These are phyloP conservation scores for Mucor irregularis DNA, from an alignment of 371 early-diverging fungal species.

Conservation along the genomic window DNA sequence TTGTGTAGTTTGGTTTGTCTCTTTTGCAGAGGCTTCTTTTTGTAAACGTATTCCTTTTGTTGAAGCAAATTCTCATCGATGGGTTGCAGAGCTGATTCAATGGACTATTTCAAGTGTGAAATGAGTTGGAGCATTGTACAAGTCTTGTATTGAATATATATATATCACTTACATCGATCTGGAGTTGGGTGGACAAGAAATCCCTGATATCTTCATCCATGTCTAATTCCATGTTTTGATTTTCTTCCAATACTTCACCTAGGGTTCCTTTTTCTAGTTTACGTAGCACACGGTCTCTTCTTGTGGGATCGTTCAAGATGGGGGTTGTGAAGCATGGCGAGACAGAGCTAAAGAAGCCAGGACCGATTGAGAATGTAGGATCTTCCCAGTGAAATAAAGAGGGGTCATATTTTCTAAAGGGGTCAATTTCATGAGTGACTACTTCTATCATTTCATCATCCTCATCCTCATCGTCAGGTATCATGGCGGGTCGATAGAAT, in stretches of 20 bases:
- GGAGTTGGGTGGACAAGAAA: slow-evolving; percentile 3
- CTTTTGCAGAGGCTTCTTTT: slow-evolving; percentile 22
- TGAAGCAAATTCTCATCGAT: neutral
- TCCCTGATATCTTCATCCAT: slow-evolving; percentile 13
- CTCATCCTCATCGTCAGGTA: neutral
- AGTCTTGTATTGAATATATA: too few species aligned
- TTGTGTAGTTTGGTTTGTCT: slow-evolving; percentile 20
- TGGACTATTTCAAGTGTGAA: neutral
- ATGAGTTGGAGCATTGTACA: too few species aligned
- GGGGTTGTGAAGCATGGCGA: slow-evolving; percentile 4
- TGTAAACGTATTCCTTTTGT: slow-evolving; percentile 5
- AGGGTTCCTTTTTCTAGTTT: slow-evolving; percentile 20
- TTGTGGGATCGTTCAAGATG: slow-evolving; percentile 5
- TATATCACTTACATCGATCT: slow-evolving; percentile 3
- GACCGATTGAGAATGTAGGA: slow-evolving; percentile 9
- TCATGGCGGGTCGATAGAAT: neutral
- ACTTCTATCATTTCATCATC: slow-evolving; percentile 19
- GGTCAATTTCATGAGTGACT: slow-evolving; percentile 8
- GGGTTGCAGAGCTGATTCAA: slow-evolving; percentile 3
- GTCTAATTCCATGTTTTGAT: slow-evolving; percentile 13
- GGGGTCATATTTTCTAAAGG: slow-evolving; percentile 11
- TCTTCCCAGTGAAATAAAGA: slow-evolving; percentile 15
- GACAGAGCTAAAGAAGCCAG: slow-evolving; percentile 16
- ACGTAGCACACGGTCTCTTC: slow-evolving; percentile 8
- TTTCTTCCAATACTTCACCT: slow-evolving; percentile 14